A percentile compares a stretch with the other conserved stretches of the same genome.
Conservation (phyloP, 352 stramenopile genomes). For the Globisporangium canariense region DNA sequence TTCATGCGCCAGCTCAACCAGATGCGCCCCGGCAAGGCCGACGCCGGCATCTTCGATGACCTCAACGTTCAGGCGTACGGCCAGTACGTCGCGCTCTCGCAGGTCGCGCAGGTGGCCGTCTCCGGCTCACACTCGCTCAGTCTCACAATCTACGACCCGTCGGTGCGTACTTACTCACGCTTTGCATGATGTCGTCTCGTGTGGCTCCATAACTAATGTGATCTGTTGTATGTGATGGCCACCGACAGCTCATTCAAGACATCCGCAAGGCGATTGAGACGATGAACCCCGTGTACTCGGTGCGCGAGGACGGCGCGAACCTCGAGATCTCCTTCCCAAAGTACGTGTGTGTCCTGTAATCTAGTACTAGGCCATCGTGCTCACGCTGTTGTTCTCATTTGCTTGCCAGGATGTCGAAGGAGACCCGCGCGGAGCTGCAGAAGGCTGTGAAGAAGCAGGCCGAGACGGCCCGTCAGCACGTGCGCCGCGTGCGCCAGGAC, state of each 20-base stretch:
- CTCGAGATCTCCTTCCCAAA: constrained; percentile 83
- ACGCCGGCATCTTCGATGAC: constrained; percentile 81
- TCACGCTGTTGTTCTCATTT: not conserved
- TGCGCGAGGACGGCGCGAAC: constrained; percentile 60
- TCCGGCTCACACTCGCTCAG: constrained; percentile 57
- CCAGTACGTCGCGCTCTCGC: constrained; percentile 67
- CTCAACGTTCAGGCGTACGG: constrained; percentile 80
- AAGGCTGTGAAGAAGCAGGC: constrained; percentile 84
- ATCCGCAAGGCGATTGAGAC: constrained; percentile 72
- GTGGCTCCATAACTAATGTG: not conserved
- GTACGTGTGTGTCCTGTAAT: constrained; percentile 27
- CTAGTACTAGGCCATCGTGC: no score
- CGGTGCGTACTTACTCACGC: constrained; percentile 31
- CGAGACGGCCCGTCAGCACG: constrained; percentile 74
- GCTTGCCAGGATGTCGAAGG: constrained; percentile 71
- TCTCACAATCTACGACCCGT: constrained; percentile 78
- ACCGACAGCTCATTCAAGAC: constrained; percentile 52
- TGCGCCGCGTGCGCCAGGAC: constrained; percentile 82
- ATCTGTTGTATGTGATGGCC: not conserved
- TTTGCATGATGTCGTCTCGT: not conserved
- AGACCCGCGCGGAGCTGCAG: constrained; percentile 72
- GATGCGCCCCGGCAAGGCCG: constrained; percentile 76
- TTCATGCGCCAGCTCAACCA: constrained; percentile 69
- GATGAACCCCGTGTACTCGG: constrained; percentile 73
- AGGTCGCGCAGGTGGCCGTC: constrained; percentile 77